Evolutionary conservation across 2,329 filamentous ascomycete genomes (phyloP), one percentile per base, ranked within the genome.

Genomic region (Fusarium chlamydosporum): DNA sequence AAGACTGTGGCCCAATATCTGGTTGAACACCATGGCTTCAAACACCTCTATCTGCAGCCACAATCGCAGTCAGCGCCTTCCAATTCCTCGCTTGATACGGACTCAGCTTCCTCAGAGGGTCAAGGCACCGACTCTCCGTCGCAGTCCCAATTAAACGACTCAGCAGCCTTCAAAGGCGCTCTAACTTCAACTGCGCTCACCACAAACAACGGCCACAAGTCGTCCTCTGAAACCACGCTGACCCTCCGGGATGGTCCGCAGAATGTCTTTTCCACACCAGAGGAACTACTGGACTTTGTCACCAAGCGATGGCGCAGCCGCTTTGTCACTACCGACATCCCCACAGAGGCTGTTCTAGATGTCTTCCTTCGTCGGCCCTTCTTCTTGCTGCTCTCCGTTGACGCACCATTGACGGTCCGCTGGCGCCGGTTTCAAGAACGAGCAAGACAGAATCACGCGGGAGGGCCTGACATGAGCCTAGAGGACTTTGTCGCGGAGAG

Each of bases 321-420:
- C 56, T 99, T 92, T 87, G 93, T 98, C 16, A 96, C 91, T 4
- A 96, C 92, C 4, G 91, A 96, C 76, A 89, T 97, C 67, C 88
- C 89, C 81, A 88, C 90, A 71, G 91, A 94, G 71, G 78, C 79
- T 4, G 86, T 91, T 9, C 86, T 97, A 6, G 92, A 97, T 72
- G 85, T 89, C 26, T 88, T 97, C 51, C 82, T 90, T 62, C 86
- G 90, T 20, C 88, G 96, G 9, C 96, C 96, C 1, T 97, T 97
- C 82, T 98, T 98, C 83, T 86, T 99, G 50, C 88, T 98, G 34
- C 84, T 99, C 75, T 95, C 93, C 77, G 89, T 98, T 47, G 95
- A 98, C 79, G 95, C 94, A 6, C 96, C 96, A 3, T 85, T 97
- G 45, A 91, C 88, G 50, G 84, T 95, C 43, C 91, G 96, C 53